A percentile compares a stretch with the other conserved stretches of the same genome.
These are phyloP conservation scores for Hypsizygus marmoreus DNA, from an alignment of 768 basidiomycete genomes.

Conservation along the genomic window DNA sequence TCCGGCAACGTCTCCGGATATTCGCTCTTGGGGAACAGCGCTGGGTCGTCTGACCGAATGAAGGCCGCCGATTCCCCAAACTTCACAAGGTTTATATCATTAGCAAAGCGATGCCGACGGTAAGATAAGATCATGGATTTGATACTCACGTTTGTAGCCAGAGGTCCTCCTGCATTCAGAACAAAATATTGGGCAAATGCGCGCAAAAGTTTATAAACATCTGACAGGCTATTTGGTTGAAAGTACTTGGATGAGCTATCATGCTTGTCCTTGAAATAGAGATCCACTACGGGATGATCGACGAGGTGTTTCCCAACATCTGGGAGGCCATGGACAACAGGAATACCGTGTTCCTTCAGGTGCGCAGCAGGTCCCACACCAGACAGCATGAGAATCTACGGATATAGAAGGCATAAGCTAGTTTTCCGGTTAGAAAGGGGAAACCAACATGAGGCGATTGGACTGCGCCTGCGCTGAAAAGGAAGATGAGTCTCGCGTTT, in stretches of 20 bases:
- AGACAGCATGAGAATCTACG: constrained; percentile 69
- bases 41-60: constrained; percentile 48
- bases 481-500: background rate
- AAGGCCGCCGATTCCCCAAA: constrained; percentile 56
- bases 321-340: constrained; percentile 61
- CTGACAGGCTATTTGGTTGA: constrained; percentile 24
- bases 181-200: constrained; percentile 43
- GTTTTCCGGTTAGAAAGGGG: background rate
- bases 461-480: constrained; percentile 54
- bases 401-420: background rate
- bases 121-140: background rate
- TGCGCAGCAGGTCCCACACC: constrained; percentile 73
- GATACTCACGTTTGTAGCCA: constrained; percentile 53
- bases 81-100: constrained; percentile 32
- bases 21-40: constrained; percentile 41
- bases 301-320: constrained; percentile 74
- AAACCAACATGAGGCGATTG: constrained; percentile 55
- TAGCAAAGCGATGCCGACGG: background rate
- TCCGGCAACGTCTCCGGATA: constrained; percentile 34
- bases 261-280: constrained; percentile 54
- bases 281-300: constrained; percentile 64
- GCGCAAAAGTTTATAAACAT: constrained; percentile 29
- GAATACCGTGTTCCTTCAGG: constrained; percentile 53
- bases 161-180: constrained; percentile 45
- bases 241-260: constrained; percentile 44